phyloP scores from a whole-genome alignment of 345 rosid genomes.

The Eucalyptus pauciflora region DNA sequence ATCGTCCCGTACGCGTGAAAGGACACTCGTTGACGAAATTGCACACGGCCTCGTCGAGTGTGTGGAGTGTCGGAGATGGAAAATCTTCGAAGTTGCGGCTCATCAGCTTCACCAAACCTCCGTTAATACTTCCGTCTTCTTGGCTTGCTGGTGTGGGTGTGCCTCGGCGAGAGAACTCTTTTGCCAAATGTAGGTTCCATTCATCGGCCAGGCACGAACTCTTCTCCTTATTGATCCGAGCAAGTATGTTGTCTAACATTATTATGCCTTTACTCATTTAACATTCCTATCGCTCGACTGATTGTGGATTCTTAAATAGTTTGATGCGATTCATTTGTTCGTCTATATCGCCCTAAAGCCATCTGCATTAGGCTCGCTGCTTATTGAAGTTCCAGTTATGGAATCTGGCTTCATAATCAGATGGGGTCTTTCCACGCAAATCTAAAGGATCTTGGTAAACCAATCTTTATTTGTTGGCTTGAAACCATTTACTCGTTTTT shows the following conservation, averaged over 20 bases:
- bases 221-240: neutral
- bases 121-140: neutral
- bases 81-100: neutral
- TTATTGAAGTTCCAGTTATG: neutral
- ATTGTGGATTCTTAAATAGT: neutral
- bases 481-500: neutral
- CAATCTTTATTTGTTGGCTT: neutral
- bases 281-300: neutral
- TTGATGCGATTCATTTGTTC: neutral
- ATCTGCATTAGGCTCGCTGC: neutral
- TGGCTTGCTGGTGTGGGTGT: neutral
- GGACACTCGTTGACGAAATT: neutral
- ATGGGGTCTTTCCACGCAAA: neutral
- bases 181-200: neutral
- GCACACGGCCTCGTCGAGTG: neutral
- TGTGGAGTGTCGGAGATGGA: neutral
- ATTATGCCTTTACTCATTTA: neutral
- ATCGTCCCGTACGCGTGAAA: neutral
- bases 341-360: neutral
- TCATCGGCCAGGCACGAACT: neutral
- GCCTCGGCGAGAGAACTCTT: neutral
- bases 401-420: neutral
- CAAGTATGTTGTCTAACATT: neutral
- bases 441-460: neutral
- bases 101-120: neutral